These are phyloP conservation scores for Allium fistulosum DNA, from an alignment of 106 monocot species.

Conservation along the genomic window DNA sequence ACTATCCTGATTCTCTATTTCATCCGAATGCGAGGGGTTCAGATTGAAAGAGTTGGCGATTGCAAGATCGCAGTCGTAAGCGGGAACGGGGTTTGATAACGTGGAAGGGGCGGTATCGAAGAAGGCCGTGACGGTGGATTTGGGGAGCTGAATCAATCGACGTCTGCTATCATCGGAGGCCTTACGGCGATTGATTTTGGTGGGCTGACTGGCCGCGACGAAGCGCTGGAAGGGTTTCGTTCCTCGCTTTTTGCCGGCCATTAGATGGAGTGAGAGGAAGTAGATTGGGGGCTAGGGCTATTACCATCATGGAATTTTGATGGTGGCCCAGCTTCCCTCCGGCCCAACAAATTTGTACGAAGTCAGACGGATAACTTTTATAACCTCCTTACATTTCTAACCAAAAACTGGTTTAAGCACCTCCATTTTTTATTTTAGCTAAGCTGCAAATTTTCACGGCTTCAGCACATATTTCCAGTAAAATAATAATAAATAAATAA, in stretches of 20 bases:
- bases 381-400: too few relatives aligned
- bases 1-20: conserved; percentile 4
- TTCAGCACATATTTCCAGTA: too few relatives aligned
- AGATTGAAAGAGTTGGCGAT: conserved; percentile 25
- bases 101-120: conserved; percentile 15
- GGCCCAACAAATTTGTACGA: too few relatives aligned
- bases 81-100: conserved; percentile 8
- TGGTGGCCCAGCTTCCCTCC: too few relatives aligned
- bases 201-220: background rate
- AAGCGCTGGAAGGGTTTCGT: background rate
- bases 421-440: too few relatives aligned
- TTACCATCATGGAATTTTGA: too few relatives aligned
- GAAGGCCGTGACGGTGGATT: conserved; percentile 17
- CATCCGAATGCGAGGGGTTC: conserved; percentile 27
- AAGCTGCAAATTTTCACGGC: too few relatives aligned
- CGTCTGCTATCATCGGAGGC: conserved; percentile 14
- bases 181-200: conserved; percentile 6
- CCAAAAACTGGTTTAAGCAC: too few relatives aligned
- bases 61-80: conserved; percentile 37
- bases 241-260: conserved; percentile 15
- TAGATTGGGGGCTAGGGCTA: too few relatives aligned
- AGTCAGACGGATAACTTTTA: too few relatives aligned
- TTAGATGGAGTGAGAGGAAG: background rate
- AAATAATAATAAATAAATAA: too few relatives aligned
- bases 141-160: conserved; percentile 7